A percentile compares a stretch with the other conserved stretches of the same genome.
Evolutionary conservation across 2,329 filamentous ascomycete genomes (phyloP).

Genomic region (Bipolaris bicolor): DNA sequence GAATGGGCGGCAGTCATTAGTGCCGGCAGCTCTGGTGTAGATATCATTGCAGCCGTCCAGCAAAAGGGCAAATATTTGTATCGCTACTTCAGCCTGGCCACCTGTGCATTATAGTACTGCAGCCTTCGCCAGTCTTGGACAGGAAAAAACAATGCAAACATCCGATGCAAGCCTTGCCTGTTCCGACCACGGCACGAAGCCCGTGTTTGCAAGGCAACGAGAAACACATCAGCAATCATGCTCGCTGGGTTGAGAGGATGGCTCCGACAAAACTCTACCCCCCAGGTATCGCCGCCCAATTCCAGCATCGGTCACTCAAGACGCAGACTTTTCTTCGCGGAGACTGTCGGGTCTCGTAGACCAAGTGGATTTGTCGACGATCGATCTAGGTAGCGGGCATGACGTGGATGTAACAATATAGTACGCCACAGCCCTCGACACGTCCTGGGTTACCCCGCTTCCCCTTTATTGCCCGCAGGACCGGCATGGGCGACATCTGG

Average conservation of each 20-base stretch:
- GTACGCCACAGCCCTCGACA: slow-evolving; percentile 54
- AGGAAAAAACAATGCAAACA: too few relatives aligned
- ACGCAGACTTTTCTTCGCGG: slow-evolving; percentile 29
- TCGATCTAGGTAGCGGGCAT: slow-evolving; percentile 22
- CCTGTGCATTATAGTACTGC: slow-evolving; percentile 24
- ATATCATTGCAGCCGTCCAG: slow-evolving; percentile 53
- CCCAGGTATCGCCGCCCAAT: slow-evolving; percentile 33
- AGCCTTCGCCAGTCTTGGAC: too few relatives aligned
- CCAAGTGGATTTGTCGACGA: slow-evolving; percentile 29
- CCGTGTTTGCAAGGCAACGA: too few relatives aligned
- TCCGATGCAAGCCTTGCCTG: too few relatives aligned
- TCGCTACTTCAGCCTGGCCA: slow-evolving; percentile 49
- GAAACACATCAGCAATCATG: background rate
- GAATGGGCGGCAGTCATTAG: slow-evolving; percentile 54
- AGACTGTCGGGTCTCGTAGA: slow-evolving; percentile 26
- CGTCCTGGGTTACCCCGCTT: slow-evolving; percentile 35
- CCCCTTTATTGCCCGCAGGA: slow-evolving; percentile 34
- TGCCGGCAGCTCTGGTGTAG: slow-evolving; percentile 51
- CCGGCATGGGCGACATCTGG: slow-evolving; percentile 49
- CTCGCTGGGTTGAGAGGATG: slow-evolving; percentile 49
- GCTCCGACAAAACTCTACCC: slow-evolving; percentile 52
- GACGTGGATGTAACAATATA: slow-evolving; percentile 52
- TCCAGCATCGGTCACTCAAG: slow-evolving; percentile 24
- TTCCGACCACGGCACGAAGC: too few relatives aligned
- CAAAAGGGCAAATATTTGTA: slow-evolving; percentile 48